These are phyloP conservation scores for Boletellus ananas DNA, from an alignment of 768 basidiomycete genomes.

Conservation along the genomic window DNA sequence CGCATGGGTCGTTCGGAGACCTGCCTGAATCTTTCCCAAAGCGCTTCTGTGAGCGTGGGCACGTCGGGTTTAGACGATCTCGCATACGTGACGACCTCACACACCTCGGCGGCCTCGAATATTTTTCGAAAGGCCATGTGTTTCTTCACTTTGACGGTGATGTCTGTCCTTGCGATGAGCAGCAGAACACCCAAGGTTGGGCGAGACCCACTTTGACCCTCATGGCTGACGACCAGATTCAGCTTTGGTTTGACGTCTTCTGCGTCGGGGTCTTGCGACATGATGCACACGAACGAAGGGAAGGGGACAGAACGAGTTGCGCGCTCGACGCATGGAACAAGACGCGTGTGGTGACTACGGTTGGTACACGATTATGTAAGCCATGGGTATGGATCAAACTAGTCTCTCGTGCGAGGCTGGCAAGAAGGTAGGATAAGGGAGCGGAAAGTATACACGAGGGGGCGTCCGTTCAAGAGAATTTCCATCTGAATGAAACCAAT, in stretches of 20 bases:
- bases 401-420: background rate
- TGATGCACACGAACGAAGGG: constrained; percentile 3
- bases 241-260: constrained; percentile 68
- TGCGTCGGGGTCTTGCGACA: constrained; percentile 31
- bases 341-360: constrained; percentile 13
- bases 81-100: constrained; percentile 13
- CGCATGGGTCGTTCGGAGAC: constrained; percentile 5
- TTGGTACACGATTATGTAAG: constrained; percentile 23
- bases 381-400: constrained; percentile 17
- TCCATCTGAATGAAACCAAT: constrained; percentile 45
- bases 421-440: constrained; percentile 8
- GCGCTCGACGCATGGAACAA: constrained; percentile 8
- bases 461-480: constrained; percentile 48
- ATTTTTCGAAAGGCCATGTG: constrained; percentile 65
- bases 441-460: constrained; percentile 1
- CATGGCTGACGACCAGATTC: constrained; percentile 54
- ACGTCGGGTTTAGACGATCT: background rate
- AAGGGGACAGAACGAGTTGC: background rate
- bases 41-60: constrained; percentile 40
- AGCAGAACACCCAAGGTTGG: background rate
- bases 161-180: constrained; percentile 37
- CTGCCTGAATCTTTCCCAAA: constrained; percentile 55
- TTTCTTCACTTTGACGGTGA: constrained; percentile 63
- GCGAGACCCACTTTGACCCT: constrained; percentile 46
- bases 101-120: constrained; percentile 63